Conservation (phyloP, 2,329 filamentous ascomycete genomes). For the Beauveria sp. region DNA sequence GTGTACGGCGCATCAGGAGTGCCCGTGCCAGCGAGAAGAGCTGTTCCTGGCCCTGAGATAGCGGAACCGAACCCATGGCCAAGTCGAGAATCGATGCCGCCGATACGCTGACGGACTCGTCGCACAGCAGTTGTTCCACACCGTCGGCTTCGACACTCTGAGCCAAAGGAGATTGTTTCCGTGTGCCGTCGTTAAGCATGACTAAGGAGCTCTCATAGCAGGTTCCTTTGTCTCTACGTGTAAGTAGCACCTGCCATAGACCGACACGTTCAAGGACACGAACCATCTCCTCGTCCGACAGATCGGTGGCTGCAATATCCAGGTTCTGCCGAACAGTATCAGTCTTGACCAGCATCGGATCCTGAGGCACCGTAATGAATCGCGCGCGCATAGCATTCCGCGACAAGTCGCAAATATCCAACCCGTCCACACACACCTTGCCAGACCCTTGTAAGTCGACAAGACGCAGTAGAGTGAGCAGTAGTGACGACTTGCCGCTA, state of each 20-base stretch:
- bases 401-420: constrained; percentile 32
- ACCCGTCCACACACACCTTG: constrained; percentile 32
- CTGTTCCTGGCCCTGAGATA: constrained; percentile 5
- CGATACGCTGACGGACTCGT: background rate
- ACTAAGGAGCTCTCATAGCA: background rate
- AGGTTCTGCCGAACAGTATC: constrained; percentile 14
- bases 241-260: background rate
- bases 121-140: background rate
- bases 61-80: constrained; percentile 3
- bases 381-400: constrained; percentile 33
- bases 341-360: constrained; percentile 13
- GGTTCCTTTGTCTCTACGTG: background rate
- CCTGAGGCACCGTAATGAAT: constrained; percentile 20
- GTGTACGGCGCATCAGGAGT: background rate
- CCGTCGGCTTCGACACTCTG: background rate
- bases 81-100: background rate
- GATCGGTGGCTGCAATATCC: constrained; percentile 4
- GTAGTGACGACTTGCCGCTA: constrained; percentile 42
- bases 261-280: background rate
- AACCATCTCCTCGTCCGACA: constrained; percentile 13
- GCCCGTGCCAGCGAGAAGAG: constrained; percentile 2
- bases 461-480: constrained; percentile 36
- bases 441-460: constrained; percentile 31
- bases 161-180: background rate
- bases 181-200: background rate